A percentile compares a stretch with the other conserved stretches of the same genome.
Evolutionary conservation across 495 filamentous ascomycete genomes (phyloP).

Genomic region (Neurospora africana): DNA sequence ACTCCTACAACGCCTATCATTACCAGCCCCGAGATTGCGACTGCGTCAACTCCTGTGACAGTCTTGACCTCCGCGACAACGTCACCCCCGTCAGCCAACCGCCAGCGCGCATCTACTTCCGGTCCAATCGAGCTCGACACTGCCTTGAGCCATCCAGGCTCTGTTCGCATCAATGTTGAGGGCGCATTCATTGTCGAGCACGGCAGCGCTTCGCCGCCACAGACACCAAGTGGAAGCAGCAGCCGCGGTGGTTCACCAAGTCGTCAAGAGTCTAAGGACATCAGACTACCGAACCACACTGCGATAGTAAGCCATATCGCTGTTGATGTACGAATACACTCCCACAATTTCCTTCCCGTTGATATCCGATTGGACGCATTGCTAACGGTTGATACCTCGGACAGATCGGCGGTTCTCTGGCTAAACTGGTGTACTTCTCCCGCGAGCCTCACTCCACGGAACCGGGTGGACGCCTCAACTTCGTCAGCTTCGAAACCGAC

Average conservation of each 20-base stretch:
- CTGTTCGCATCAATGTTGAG: constrained; percentile 85
- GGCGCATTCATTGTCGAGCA: constrained; percentile 94
- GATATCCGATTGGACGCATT: not conserved
- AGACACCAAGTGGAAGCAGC: constrained; percentile 44
- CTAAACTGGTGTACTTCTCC: constrained; percentile 95
- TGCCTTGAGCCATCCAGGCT: constrained; percentile 71
- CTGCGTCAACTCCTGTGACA: not conserved
- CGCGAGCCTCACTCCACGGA: constrained; percentile 69
- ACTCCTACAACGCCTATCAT: not conserved
- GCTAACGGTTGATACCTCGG: not conserved
- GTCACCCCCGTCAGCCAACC: constrained; percentile 1
- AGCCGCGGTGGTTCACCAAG: constrained; percentile 34
- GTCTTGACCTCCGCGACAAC: not conserved
- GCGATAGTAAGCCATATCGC: constrained; percentile 91
- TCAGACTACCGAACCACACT: constrained; percentile 90
- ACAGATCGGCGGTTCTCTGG: constrained; percentile 89
- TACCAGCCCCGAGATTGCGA: not conserved
- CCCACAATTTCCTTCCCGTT: constrained; percentile 4
- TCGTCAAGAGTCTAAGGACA: constrained; percentile 77
- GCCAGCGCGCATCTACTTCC: constrained; percentile 6
- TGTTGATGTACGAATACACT: constrained; percentile 62
- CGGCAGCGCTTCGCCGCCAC: constrained; percentile 27
- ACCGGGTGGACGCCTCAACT: constrained; percentile 83
- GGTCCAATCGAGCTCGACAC: constrained; percentile 49
- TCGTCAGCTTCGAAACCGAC: constrained; percentile 91